phyloP scores from a whole-genome alignment of 2,329 filamentous ascomycete species.

The Elsinoe perseae region DNA sequence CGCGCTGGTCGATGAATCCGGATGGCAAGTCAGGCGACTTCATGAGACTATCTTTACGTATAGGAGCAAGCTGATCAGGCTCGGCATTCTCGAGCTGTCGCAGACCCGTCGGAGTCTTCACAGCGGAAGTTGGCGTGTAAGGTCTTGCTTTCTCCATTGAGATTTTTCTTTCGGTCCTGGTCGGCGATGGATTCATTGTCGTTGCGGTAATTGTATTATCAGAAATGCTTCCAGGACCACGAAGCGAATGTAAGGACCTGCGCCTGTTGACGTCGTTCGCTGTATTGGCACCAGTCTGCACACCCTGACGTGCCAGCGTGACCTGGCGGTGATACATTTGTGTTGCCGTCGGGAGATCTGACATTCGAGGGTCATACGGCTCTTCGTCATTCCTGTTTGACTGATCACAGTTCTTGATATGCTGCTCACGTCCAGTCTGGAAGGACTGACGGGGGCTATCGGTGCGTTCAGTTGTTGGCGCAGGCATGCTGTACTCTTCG shows the following conservation, averaged over 20 bases:
- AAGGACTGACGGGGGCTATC: conserved; percentile 5
- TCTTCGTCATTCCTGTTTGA: background rate
- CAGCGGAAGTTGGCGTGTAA: background rate
- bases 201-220: background rate
- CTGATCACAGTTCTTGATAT: background rate
- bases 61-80: background rate
- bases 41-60: conserved; percentile 12
- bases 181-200: background rate
- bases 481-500: background rate
- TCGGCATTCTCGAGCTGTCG: background rate
- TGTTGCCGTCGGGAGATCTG: background rate
- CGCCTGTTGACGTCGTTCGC: background rate
- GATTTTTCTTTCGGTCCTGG: background rate
- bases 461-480: background rate
- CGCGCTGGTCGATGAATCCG: background rate
- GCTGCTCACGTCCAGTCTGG: background rate
- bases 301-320: background rate
- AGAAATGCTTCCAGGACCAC: background rate
- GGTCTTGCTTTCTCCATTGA: background rate
- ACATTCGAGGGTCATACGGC: background rate
- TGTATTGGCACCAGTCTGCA: background rate
- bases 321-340: conserved; percentile 13
- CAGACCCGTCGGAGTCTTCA: background rate
- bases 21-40: conserved; percentile 8
- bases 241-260: background rate